Evolutionary conservation across 768 basidiomycete genomes (phyloP), one percentile per base, ranked within the genome.

Genomic region (Naematelia encephala): DNA sequence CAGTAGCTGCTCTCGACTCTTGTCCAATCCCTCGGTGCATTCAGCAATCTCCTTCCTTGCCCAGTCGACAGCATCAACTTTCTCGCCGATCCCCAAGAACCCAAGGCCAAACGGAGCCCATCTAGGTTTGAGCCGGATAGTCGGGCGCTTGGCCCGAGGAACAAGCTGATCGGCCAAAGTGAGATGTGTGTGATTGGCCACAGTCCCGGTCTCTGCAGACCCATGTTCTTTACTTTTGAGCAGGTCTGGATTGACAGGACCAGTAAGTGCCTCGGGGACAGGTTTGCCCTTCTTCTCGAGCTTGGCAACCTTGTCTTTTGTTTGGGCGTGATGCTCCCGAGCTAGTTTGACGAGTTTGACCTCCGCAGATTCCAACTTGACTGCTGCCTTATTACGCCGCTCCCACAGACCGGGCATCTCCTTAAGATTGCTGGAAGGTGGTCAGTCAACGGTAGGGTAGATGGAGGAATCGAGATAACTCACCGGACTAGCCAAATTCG

Each of bases 21-120:
- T 61, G 5, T 81, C 75, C 51, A 88, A 81, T 19, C 69, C 72
- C 1, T 55, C 62, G 34, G 82, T 83, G 22, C 82, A 75, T 27
- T 78, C 70, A 0, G 80, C 76, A 56, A 96, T 89, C 78, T 92
- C 88, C 19, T 82, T 79, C 27, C 89, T 81, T 19, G 86, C 85
- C 91, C 92, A 96, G 1, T 91, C 86, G 71, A 98, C 91, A 2
- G 88, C 84, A 78, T 98, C 96, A 14, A 97, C 92, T 76, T 94
- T 88, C 75, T 90, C 76, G 5, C 96, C 96, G 16, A 73, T 69
- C 0, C 72, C 72, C 2, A 84, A 78, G 23, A 94, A 77, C 0
- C 76, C 75, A 1, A 78, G 80, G 0, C 83, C 82, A 48, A 84
- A 72, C 23, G 81, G 76, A 4, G 54, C 78, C 81, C 57, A 82